Conservation (phyloP, 306 rosid species). For the Sesbania bispinosa region DNA sequence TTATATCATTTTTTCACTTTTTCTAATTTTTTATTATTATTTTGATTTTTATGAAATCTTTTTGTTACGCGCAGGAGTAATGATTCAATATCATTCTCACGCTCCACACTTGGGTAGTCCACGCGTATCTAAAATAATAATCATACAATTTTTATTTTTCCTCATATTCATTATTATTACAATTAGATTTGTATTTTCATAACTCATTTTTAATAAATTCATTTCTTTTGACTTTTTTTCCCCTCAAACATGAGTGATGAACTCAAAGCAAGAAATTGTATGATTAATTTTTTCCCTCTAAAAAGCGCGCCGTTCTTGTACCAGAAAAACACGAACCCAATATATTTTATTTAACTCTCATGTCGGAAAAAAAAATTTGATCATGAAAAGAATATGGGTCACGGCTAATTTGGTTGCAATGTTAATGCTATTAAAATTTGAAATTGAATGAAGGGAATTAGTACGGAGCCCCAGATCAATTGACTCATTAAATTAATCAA, state of each 20-base stretch:
- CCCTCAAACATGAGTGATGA: neutral
- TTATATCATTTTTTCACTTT: neutral
- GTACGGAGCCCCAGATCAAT: neutral
- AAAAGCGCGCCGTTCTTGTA: neutral
- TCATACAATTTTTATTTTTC: neutral
- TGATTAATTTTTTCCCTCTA: too few species aligned
- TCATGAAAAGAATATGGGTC: neutral
- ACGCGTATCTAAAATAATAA: neutral
- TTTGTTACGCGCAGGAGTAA: neutral
- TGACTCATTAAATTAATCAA: constrained; percentile 7
- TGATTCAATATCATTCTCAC: neutral
- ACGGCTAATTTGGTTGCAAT: neutral
- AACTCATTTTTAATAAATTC: too few species aligned
- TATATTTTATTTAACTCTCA: neutral
- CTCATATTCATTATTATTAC: too few species aligned
- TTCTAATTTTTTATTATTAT: neutral
- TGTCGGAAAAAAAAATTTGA: neutral
- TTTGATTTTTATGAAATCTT: neutral
- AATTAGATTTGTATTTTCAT: too few species aligned
- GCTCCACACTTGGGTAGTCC: neutral
- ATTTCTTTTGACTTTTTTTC: too few species aligned
- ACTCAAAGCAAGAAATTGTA: too few species aligned
- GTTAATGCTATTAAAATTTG: neutral
- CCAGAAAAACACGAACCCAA: neutral
- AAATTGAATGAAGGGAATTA: neutral